phyloP scores from a whole-genome alignment of 495 filamentous ascomycete genomes.

The Ascobolus immersus region DNA sequence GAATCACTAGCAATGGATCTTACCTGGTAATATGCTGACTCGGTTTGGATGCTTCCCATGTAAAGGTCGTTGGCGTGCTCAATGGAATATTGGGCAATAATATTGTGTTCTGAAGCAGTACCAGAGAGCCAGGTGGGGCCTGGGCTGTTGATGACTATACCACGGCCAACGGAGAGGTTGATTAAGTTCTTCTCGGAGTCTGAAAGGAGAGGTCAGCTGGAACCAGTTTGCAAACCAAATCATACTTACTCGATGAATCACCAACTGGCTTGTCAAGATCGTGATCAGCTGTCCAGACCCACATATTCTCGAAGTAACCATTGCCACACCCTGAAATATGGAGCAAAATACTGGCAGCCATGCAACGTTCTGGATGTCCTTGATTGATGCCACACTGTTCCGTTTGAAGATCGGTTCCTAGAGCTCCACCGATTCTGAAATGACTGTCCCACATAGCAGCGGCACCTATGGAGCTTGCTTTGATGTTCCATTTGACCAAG shows the following conservation, averaged over 20 bases:
- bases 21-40: conserved; percentile 56
- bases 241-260: no score
- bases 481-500: conserved; percentile 77
- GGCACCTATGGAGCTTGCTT: conserved; percentile 35
- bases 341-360: conserved; percentile 56
- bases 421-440: conserved; percentile 58
- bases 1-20: no score
- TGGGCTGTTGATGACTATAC: conserved; percentile 44
- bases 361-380: conserved; percentile 27
- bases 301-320: conserved; percentile 72
- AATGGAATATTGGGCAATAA: conserved; percentile 77
- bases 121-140: conserved; percentile 47
- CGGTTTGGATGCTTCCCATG: conserved; percentile 66
- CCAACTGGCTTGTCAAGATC: conserved; percentile 51
- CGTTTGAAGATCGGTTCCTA: conserved; percentile 56
- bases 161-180: conserved; percentile 77
- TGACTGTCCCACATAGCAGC: conserved; percentile 81
- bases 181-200: no score
- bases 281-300: conserved; percentile 92
- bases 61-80: conserved; percentile 56
- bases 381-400: conserved; percentile 51
- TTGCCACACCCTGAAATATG: conserved; percentile 46
- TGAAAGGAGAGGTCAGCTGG: no score
- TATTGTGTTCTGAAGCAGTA: conserved; percentile 65
- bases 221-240: no score